Evolutionary conservation across 2,329 filamentous ascomycete genomes (phyloP).

Genomic region (Paracorniculantispora psalliotae): DNA sequence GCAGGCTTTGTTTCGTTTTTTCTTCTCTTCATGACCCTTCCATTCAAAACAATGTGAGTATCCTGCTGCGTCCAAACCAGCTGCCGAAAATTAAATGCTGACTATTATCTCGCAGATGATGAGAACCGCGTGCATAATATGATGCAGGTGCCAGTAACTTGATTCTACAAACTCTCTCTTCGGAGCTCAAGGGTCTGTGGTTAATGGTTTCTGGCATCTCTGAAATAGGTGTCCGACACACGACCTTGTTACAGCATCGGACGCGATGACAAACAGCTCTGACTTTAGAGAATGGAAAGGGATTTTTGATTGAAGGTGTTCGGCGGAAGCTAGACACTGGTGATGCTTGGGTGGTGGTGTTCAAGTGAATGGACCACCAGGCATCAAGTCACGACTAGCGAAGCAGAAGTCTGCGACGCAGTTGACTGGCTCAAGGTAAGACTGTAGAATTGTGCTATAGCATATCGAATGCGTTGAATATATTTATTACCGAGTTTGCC

Average conservation of each 20-base stretch:
- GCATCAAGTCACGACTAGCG: not conserved
- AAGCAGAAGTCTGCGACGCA: not conserved
- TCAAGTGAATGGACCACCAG: slow-evolving; percentile 6
- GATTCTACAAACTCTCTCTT: slow-evolving; percentile 76
- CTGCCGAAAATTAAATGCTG: slow-evolving; percentile 22
- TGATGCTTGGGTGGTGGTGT: not conserved
- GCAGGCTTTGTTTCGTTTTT: slow-evolving; percentile 35
- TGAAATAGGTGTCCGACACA: slow-evolving; percentile 99
- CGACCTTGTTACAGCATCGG: slow-evolving; percentile 93
- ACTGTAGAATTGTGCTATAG: not conserved
- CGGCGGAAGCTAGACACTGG: not conserved
- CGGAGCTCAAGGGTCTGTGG: slow-evolving; percentile 84
- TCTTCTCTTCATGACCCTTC: slow-evolving; percentile 81
- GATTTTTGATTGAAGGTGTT: slow-evolving; percentile 1
- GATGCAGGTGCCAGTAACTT: slow-evolving; percentile 65
- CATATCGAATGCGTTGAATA: not conserved
- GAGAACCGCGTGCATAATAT: slow-evolving; percentile 98
- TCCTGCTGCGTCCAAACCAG: slow-evolving; percentile 16
- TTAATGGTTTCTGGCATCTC: slow-evolving; percentile 60
- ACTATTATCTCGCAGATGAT: slow-evolving; percentile 69
- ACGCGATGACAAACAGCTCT: slow-evolving; percentile 98
- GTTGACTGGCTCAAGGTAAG: not conserved
- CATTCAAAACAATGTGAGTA: slow-evolving; percentile 95
- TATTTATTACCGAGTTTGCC: not conserved
- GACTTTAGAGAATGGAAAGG: slow-evolving; percentile 52